A percentile compares a stretch with the other conserved stretches of the same genome.
Conservation (phyloP, 441 rosid genomes). For the Sinapis alba region DNA sequence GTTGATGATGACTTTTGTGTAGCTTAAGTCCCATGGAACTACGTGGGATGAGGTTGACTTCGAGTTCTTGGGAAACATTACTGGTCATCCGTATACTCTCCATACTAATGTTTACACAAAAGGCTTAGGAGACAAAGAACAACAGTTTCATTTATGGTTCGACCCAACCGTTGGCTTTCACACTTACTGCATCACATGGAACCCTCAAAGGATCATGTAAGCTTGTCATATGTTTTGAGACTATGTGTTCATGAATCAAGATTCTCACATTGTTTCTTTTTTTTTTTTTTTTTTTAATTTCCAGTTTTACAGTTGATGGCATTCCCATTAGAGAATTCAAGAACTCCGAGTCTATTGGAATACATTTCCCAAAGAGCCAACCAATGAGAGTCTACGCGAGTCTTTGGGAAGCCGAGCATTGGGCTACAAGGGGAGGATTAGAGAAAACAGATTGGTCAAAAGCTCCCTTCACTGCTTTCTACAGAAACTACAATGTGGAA, state of each 20-base stretch:
- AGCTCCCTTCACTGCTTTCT: slow-evolving; percentile 60
- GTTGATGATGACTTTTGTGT: slow-evolving; percentile 12
- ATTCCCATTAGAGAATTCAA: slow-evolving; percentile 38
- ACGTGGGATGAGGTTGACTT: slow-evolving; percentile 61
- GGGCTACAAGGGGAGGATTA: slow-evolving; percentile 46
- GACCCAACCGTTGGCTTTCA: slow-evolving; percentile 66
- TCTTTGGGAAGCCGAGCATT: slow-evolving; percentile 40
- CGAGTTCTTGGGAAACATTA: slow-evolving; percentile 62
- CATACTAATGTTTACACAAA: slow-evolving; percentile 69
- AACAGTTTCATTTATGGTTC: slow-evolving; percentile 75
- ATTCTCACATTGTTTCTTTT: background rate
- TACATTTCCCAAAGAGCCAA: slow-evolving; percentile 30
- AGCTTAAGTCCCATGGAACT: slow-evolving; percentile 56
- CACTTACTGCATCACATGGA: slow-evolving; percentile 71
- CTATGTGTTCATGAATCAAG: background rate
- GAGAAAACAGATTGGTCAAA: slow-evolving; percentile 58
- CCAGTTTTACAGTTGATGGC: slow-evolving; percentile 43
- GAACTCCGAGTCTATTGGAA: slow-evolving; percentile 30
- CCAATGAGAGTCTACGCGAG: slow-evolving; percentile 40
- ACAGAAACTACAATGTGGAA: slow-evolving; percentile 42
- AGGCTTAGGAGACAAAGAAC: slow-evolving; percentile 71
- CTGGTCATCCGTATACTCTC: slow-evolving; percentile 64
- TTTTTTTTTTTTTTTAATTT: background rate
- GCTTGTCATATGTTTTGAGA: slow-evolving; percentile 5
- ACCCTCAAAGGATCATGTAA: slow-evolving; percentile 65